Base-by-base conservation (phyloP, 2,329 filamentous ascomycete genomes). In the Scedosporium boydii region DNA sequence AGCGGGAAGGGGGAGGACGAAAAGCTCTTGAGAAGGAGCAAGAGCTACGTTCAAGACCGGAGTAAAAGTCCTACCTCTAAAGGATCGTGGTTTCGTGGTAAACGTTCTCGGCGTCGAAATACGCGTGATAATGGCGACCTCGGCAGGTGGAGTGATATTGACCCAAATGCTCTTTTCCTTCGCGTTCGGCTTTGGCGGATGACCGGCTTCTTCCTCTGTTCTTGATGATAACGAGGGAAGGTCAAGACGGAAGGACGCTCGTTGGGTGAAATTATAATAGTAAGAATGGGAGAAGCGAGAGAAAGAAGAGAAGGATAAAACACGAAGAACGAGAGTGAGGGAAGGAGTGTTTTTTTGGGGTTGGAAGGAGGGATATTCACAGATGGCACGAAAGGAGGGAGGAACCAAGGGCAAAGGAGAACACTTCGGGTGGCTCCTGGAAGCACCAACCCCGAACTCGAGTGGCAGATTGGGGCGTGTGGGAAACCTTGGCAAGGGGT, bases 371-470 rank as follows among this genome's bases (percentile, higher is more conserved):
- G 12, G 41, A 44, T 59, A 44, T 42, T 29, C 58, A 26, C 58
- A 60, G 58, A 60, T 48, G 34, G n/a, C 46, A 51, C 42, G 26
- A 60, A 59, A 60, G 58, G 58, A 60, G 58, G 59, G 18, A 60
- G n/a, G 44, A 38, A 27, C 59, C 21, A 60, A 48, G 59, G 44
- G 44, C 59, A 59, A 60, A 60, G 48, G 59, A 53, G 59, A 60
- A 60, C 59, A 53, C 59, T 10, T 16, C 16, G 51, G 51, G 44
- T 27, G 23, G 23, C 51, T 23, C n/a, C 51, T 26, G 21, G 51
- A 26, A 55, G 26, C 56, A 58, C 56, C 56, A 16, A 58, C 12
- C 51, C 23, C 12, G 18, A 14, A 18, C 18, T 26, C 12, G 18
- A 23, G 18, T 55, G 18, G 12, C 51, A 26, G 18, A 55, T 27